These are phyloP conservation scores for Theileria luwenshuni DNA, from an alignment of 169 alveolate species.

Conservation along the genomic window DNA sequence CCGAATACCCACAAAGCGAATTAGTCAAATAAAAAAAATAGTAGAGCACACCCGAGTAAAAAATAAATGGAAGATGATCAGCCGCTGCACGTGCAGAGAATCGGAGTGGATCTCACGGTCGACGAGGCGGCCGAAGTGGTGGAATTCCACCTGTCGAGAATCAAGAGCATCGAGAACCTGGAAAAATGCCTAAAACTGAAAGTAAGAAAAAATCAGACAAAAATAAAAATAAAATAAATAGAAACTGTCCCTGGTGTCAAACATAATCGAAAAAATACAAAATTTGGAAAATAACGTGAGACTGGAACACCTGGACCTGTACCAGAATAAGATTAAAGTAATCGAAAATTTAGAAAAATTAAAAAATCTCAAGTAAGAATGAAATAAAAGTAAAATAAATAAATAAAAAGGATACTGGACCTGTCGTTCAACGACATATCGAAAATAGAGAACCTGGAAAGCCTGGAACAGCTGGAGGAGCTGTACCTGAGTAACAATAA, in stretches of 20 bases:
- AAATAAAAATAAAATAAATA: neutral
- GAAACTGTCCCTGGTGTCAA: constrained; percentile 78
- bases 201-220: constrained; percentile 33
- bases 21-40: too few species aligned
- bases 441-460: constrained; percentile 71
- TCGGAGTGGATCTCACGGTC: constrained; percentile 47
- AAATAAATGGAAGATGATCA: constrained; percentile 58
- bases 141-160: constrained; percentile 62
- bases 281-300: constrained; percentile 67
- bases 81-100: constrained; percentile 33
- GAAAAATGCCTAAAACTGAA: constrained; percentile 57
- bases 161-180: constrained; percentile 72
- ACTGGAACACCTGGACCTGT: constrained; percentile 78
- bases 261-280: constrained; percentile 77
- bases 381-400: constrained; percentile 1
- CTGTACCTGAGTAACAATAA: constrained; percentile 82
- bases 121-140: constrained; percentile 22
- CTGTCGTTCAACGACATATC: constrained; percentile 77
- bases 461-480: constrained; percentile 76
- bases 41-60: too few species aligned
- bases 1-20: too few species aligned
- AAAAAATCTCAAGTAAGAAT: constrained; percentile 68
- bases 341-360: constrained; percentile 79
- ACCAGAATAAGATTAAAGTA: constrained; percentile 75
- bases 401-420: constrained; percentile 68